Evolutionary conservation across 169 alveolate genomes (phyloP), one percentile per base, ranked within the genome.

Genomic region (Plasmodium reichenowi): DNA sequence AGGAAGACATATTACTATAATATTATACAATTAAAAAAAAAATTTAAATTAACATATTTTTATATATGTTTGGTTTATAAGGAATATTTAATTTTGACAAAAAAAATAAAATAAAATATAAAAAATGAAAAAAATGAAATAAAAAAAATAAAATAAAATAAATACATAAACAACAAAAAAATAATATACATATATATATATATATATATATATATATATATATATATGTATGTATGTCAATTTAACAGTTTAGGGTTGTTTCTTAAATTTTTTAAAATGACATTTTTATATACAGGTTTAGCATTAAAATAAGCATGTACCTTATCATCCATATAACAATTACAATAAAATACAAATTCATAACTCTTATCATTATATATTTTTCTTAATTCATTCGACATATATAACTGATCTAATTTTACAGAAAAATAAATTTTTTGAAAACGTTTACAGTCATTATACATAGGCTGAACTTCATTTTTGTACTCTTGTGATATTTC

Each of bases 401-500:
- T 83, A 17, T 48, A 67, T 43, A 88, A 73, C 10, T 68, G 92
- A 47, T 85, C 85, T 20, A 94, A 58, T 29, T 89, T 68, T 26
- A 94, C 32, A 6, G 96, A 72, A 74, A 94, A 75, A 32, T 89
- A 52, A 26, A 94, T 6, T 68, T 64, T 67, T 20, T 89, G 59
- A 76, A 74, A 87, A 32, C 89, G 66, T 54, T 59, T 89, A 75
- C 96, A 94, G 54, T 94, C 96, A 85, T 88, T 66, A 56, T 92
- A 89, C 43, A 94, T 17, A 43, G 92, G 89, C 48, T 94, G 92
- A 10, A 94, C 73, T 56, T 54, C 89, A 15, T 7, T 13, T 47
- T 60, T 72, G 8, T 47, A 29, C 13, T 7, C 68, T 1, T 62
- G n/a, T 38, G 89, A 45, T n/a, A 92, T 58, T 29, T 32, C 60